Evolutionary conservation across 176 grass and related monocot genomes (phyloP).

Genomic region (Hsuehochloa calcarea): DNA sequence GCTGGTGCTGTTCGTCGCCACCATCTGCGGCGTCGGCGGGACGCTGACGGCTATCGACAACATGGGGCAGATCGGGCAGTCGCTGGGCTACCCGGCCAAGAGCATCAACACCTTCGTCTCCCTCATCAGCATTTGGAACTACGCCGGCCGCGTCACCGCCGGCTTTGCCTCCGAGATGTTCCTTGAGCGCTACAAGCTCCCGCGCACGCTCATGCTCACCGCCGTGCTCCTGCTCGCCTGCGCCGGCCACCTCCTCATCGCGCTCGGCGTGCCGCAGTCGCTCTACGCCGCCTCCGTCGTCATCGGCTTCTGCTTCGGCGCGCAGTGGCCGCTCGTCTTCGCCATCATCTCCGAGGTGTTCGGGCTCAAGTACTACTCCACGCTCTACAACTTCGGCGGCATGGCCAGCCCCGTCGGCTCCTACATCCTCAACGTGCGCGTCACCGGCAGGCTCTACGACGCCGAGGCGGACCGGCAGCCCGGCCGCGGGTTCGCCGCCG

Average conservation of each 20-base stretch:
- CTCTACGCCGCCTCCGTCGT: slow-evolving; percentile 65
- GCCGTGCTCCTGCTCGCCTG: slow-evolving; percentile 53
- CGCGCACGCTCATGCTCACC: slow-evolving; percentile 60
- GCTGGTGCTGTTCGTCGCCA: slow-evolving; percentile 61
- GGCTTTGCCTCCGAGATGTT: slow-evolving; percentile 65
- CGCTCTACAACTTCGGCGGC: slow-evolving; percentile 71
- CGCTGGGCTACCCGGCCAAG: slow-evolving; percentile 48
- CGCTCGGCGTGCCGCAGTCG: slow-evolving; percentile 45
- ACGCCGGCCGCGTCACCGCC: slow-evolving; percentile 70
- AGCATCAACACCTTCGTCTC: slow-evolving; percentile 76
- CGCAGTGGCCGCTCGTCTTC: slow-evolving; percentile 82
- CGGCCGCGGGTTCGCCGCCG: not conserved
- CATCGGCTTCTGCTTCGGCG: slow-evolving; percentile 86
- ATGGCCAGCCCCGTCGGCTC: slow-evolving; percentile 65
- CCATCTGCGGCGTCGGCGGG: slow-evolving; percentile 66
- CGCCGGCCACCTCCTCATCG: slow-evolving; percentile 66
- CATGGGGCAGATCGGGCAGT: slow-evolving; percentile 86
- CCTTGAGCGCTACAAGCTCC: slow-evolving; percentile 40
- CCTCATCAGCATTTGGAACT: slow-evolving; percentile 93
- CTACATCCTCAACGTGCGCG: slow-evolving; percentile 65
- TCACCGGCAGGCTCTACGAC: slow-evolving; percentile 66
- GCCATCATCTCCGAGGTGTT: slow-evolving; percentile 85
- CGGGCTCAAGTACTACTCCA: slow-evolving; percentile 88
- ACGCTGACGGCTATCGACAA: slow-evolving; percentile 87
- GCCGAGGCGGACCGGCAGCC: slow-evolving; percentile 42